Base-by-base conservation (phyloP, 495 filamentous ascomycete species). In the Pyronema domesticum region DNA sequence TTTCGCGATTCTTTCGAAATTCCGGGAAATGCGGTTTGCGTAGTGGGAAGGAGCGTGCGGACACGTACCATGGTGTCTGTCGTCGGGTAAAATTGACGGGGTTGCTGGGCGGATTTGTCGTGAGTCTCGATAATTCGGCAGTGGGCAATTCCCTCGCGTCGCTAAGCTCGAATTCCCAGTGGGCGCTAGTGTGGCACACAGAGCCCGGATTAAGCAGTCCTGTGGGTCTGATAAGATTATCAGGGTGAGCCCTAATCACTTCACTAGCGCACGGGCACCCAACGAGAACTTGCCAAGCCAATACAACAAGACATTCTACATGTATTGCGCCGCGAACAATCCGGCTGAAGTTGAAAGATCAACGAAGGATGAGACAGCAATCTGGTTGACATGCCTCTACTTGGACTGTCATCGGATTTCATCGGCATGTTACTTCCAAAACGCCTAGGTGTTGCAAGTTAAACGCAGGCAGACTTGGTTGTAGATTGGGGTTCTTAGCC, bases 21-120 rank as follows among this genome's bases (percentile, higher is more conserved):
- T 60, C 47, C 51, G 42, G 45, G 34, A 23, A 13, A 54, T 55
- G 40, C 55, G 50, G 14, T 37, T 6, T 40, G 44, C 45, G 17
- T n/a, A 34, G 34, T 10, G 45, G 57, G 35, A n/a, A 37, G 45
- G 15, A 58, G 46, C 46, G 37, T 40, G 19, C 52, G 39, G 55
- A 36, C 61, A 67, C 71, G 67, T 73, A 75, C 73, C 73, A 75
- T 75, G 57, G 59, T 69, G 68, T 72, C 64, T 57, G 59, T 60
- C 56, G 64, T 64, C 63, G 65, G 69, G 55, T 58, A 56, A 45
- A 54, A 53, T 59, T 48, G 53, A 57, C 60, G 68, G 63, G 64
- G 46, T 51, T 58, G 61, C 57, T 67, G 39, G 59, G 45, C 53
- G 57, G 48, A 55, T 58, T 58, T 60, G 60, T 65, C 61, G 61